Evolutionary conservation across 1,139 yeast genomes (phyloP).

Genomic region (Blastobotrys serpentis): DNA sequence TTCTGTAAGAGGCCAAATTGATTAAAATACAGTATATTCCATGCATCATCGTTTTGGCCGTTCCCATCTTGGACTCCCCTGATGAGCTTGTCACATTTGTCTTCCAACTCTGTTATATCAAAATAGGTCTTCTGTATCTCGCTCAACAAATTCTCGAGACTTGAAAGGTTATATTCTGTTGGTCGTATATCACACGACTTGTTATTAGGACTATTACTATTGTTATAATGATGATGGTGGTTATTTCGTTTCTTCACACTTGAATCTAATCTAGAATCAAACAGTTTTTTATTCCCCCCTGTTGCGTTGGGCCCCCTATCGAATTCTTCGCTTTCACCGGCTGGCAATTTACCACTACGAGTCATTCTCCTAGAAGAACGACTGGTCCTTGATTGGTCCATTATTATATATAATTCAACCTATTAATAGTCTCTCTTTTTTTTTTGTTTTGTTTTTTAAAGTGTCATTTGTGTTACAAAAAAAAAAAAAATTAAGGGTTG

Average conservation of each 20-base stretch:
- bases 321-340: conserved; percentile 14
- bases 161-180: conserved; percentile 2
- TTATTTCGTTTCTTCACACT: conserved; percentile 1
- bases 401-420: too few species aligned
- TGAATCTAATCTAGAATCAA: conserved; percentile 11
- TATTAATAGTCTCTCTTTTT: background rate
- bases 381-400: too few species aligned
- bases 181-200: conserved; percentile 6
- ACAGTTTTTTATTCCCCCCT: conserved; percentile 7
- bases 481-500: conserved; percentile 4
- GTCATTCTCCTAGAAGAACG: conserved; percentile 1
- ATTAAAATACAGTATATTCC: conserved; percentile 25
- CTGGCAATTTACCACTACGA: background rate
- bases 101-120: conserved; percentile 30
- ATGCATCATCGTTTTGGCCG: conserved; percentile 22
- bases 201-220: background rate
- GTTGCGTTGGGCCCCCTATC: conserved; percentile 12
- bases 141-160: conserved; percentile 11
- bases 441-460: conserved; percentile 3
- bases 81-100: conserved; percentile 22
- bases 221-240: background rate
- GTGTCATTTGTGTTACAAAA: background rate
- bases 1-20: conserved; percentile 31
- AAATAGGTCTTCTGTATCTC: conserved; percentile 30
- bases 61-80: conserved; percentile 21